phyloP scores from a whole-genome alignment of 176 grass and related monocot genomes.

The Cenchrus fungigraminus region DNA sequence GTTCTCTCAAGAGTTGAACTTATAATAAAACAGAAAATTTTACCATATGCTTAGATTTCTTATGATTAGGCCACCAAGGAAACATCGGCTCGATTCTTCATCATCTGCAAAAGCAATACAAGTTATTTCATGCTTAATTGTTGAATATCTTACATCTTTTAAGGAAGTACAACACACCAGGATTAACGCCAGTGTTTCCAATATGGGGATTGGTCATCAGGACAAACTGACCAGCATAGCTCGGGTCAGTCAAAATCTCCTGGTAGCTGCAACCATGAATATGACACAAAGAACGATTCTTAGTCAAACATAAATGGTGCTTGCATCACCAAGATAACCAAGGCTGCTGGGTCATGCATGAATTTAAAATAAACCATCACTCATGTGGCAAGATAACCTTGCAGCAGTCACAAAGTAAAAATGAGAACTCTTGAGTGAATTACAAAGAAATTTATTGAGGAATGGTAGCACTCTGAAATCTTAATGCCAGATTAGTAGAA shows the following conservation, averaged over 20 bases:
- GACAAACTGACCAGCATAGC: slow-evolving; percentile 97
- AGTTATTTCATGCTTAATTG: slow-evolving; percentile 11
- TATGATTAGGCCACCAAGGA: slow-evolving; percentile 86
- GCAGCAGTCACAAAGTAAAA: neutral
- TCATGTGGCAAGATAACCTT: neutral
- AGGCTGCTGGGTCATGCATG: neutral
- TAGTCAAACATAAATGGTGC: neutral
- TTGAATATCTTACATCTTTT: neutral
- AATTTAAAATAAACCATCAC: neutral
- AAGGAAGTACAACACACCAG: slow-evolving; percentile 49
- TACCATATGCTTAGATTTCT: slow-evolving; percentile 93
- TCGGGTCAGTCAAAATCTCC: slow-evolving; percentile 96
- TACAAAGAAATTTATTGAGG: neutral
- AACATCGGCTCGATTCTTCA: slow-evolving; percentile 86
- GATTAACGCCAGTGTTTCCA: slow-evolving; percentile 95
- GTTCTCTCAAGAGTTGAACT: slow-evolving; percentile 5
- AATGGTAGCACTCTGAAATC: neutral
- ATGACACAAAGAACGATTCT: neutral
- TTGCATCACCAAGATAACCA: neutral
- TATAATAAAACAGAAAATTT: slow-evolving; percentile 1
- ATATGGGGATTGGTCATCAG: slow-evolving; percentile 98
- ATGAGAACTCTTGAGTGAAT: neutral
- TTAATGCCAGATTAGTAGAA: neutral
- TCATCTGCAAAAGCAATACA: slow-evolving; percentile 58
- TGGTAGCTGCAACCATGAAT: slow-evolving; percentile 69